phyloP scores from a whole-genome alignment of 805 yeast genomes.

The Kazachstania bromeliacearum region DNA sequence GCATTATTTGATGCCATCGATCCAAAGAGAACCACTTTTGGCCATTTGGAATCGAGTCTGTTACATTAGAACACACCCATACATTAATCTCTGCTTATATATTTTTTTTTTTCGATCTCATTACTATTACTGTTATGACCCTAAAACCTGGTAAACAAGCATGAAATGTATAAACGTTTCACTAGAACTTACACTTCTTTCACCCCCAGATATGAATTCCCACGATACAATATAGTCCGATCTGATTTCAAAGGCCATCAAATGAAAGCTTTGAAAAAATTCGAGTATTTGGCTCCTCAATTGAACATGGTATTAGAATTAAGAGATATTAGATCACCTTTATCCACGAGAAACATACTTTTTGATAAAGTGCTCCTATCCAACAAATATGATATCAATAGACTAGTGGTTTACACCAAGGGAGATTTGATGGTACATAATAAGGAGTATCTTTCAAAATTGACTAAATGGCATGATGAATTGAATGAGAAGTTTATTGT shows the following conservation, averaged over 20 bases:
- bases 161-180: neutral
- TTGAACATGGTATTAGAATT: conserved; percentile 76
- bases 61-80: neutral
- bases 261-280: conserved; percentile 58
- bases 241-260: conserved; percentile 92
- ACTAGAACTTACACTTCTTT: conserved; percentile 28
- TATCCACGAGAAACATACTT: conserved; percentile 72
- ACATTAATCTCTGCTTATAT: neutral
- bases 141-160: neutral
- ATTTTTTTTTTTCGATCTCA: neutral
- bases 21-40: conserved; percentile 2
- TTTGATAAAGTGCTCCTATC: conserved; percentile 53
- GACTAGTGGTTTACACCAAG: conserved; percentile 60
- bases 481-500: conserved; percentile 38
- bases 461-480: conserved; percentile 42
- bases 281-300: conserved; percentile 65
- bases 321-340: conserved; percentile 83
- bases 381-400: conserved; percentile 28
- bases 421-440: conserved; percentile 43
- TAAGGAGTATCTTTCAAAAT: conserved; percentile 14
- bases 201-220: conserved; percentile 63
- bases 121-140: neutral
- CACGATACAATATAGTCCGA: conserved; percentile 56
- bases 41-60: neutral
- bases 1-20: conserved; percentile 9